phyloP scores from a whole-genome alignment of 179 eudicot species.

The Heliamphora pulchella region DNA sequence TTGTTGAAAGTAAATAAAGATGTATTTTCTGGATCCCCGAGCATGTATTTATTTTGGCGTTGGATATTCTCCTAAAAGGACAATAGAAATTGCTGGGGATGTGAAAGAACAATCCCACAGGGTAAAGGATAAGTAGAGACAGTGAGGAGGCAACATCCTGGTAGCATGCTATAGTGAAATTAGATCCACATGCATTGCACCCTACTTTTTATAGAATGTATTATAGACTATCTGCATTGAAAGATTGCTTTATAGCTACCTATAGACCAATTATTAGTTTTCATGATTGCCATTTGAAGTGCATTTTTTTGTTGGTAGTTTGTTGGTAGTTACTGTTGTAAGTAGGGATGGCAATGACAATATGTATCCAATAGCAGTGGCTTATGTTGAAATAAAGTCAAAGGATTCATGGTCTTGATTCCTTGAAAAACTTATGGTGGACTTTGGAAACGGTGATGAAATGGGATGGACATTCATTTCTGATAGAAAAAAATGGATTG shows the following conservation, averaged over 20 bases:
- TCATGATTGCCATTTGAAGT: background rate
- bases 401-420: background rate
- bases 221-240: background rate
- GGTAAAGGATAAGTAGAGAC: background rate
- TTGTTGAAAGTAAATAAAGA: no score
- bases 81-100: background rate
- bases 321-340: background rate
- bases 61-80: no score
- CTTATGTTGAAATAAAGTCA: background rate
- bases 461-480: no score
- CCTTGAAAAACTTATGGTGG: no score
- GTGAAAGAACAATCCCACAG: background rate
- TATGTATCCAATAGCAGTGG: background rate
- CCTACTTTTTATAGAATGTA: background rate
- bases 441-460: no score
- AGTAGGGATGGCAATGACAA: background rate
- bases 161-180: background rate
- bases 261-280: background rate
- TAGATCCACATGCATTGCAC: background rate
- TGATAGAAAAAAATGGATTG: no score
- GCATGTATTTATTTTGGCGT: no score
- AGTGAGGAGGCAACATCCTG: background rate
- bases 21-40: no score
- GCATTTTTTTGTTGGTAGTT: background rate
- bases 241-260: background rate